Base-by-base conservation (phyloP, 1,284 basidiomycete species). In the Erythrobasidium hasegawianum region DNA sequence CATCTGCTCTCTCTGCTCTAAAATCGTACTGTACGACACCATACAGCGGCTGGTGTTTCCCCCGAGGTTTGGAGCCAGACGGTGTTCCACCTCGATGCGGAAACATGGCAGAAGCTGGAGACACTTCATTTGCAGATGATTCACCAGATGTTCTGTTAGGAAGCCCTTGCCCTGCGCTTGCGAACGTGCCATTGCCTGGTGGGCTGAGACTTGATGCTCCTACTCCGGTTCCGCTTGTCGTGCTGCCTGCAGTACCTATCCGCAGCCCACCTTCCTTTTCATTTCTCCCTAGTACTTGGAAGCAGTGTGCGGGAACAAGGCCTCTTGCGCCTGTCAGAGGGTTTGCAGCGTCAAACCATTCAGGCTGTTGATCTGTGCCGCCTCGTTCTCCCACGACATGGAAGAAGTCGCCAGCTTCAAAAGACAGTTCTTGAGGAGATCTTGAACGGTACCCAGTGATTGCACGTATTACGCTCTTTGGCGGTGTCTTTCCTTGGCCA, bases 11-110 rank as follows among this genome's bases (percentile, higher is more conserved):
- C 77, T 99, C 96, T 27, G 96, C 95, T 8, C 82, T 78, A 73
- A 98, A 98, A 76, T 98, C 93, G 76, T 97, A 95, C 72, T 93
- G 85, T 29, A 98, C 95, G 68, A 95, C 84, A 16, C 95, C 95
- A 76, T 96, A 97, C 27, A 83, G 69, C 49, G 80, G 70, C 24
- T 72, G 70, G 9, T 66, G 72, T 68, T 71, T 77, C 66, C 65
- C 68, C 57, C 50, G 33, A 11, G 61, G 52, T 38, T 27, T n/a
- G 7, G 41, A 27, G 18, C 38, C 33, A 11, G 18, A 41, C 11
- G n/a, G 18, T 16, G 27, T 29, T 22, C 54, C 14, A 2, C 43
- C 39, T 11, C 62, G 55, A 29, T 65, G 13, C 18, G 62, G 55
- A 33, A 65, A 65, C 26, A 9, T 57, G 20, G 39, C 62, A 29